phyloP scores from a whole-genome alignment of 208 protist species.

The Trypanosoma scelopori region DNA sequence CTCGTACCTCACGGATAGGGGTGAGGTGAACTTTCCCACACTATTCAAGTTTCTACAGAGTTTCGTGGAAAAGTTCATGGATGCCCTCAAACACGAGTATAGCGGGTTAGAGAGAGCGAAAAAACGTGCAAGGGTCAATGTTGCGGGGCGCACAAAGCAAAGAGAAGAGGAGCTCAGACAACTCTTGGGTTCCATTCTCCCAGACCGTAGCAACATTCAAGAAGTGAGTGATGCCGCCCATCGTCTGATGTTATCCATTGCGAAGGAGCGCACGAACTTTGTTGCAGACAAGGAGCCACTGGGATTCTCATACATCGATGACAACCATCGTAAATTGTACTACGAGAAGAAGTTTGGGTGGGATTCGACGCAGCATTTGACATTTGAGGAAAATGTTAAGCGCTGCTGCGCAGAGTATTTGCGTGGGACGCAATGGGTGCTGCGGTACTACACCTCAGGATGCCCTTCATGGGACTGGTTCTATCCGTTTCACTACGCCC shows the following conservation, averaged over 20 bases:
- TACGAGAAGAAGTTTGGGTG: constrained; percentile 88
- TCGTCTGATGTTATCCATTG: constrained; percentile 32
- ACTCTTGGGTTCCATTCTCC: constrained; percentile 3
- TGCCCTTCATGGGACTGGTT: constrained; percentile 98
- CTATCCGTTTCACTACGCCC: constrained; percentile 99
- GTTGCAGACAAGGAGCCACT: constrained; percentile 72
- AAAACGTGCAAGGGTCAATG: constrained; percentile 70
- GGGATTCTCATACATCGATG: constrained; percentile 76
- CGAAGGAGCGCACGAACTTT: constrained; percentile 65
- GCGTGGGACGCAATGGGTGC: constrained; percentile 98
- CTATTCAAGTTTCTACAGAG: constrained; percentile 62
- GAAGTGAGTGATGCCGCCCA: constrained; percentile 61
- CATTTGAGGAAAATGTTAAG: constrained; percentile 69
- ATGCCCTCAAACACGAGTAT: constrained; percentile 67
- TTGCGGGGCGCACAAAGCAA: constrained; percentile 68
- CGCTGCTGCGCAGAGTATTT: constrained; percentile 92
- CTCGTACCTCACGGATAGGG: constrained; percentile 81
- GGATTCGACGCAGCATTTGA: constrained; percentile 28
- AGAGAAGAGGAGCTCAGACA: constrained; percentile 26
- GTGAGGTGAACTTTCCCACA: constrained; percentile 77
- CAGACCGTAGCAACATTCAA: constrained; percentile 48
- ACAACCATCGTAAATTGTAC: constrained; percentile 74
- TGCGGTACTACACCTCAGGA: constrained; percentile 99
- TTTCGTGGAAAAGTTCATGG: constrained; percentile 56
- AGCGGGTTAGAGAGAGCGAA: constrained; percentile 50